Evolutionary conservation across 2,329 filamentous ascomycete species (phyloP).

Genomic region (Calonectria fujianensis): DNA sequence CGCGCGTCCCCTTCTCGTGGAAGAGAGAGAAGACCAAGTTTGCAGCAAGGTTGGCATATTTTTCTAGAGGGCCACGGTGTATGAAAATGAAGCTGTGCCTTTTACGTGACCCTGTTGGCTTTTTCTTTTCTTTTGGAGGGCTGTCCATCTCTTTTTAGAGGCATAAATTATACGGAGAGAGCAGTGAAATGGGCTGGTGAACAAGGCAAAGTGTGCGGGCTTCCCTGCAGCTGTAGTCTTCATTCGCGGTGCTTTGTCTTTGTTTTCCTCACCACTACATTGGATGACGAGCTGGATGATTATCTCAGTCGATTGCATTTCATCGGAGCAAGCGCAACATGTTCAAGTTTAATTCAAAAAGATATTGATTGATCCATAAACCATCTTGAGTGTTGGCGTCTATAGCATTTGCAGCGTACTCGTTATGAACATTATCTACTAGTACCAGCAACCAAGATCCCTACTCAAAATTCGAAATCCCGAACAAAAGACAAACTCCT

Average conservation of each 20-base stretch:
- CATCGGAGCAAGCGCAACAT: background rate
- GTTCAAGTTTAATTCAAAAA: background rate
- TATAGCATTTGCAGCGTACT: constrained; percentile 22
- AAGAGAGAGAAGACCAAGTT: background rate
- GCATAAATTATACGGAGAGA: background rate
- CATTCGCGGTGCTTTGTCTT: background rate
- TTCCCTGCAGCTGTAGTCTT: background rate
- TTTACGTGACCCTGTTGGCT: background rate
- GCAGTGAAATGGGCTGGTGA: background rate
- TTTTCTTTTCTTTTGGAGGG: background rate
- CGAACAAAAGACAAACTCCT: constrained; percentile 22
- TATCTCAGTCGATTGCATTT: background rate
- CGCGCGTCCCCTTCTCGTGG: too few species aligned
- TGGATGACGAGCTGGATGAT: too few species aligned
- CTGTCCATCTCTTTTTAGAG: background rate
- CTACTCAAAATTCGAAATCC: constrained; percentile 17
- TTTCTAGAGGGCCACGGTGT: background rate
- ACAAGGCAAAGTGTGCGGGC: too few species aligned
- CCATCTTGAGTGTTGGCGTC: constrained; percentile 16
- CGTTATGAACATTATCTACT: constrained; percentile 33
- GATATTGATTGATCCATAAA: background rate
- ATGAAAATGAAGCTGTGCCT: background rate
- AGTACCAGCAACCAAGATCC: constrained; percentile 17
- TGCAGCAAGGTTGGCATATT: background rate
- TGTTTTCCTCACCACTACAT: background rate